These are phyloP conservation scores for Termitomyces heimii DNA, from an alignment of 768 basidiomycete genomes.

Conservation along the genomic window DNA sequence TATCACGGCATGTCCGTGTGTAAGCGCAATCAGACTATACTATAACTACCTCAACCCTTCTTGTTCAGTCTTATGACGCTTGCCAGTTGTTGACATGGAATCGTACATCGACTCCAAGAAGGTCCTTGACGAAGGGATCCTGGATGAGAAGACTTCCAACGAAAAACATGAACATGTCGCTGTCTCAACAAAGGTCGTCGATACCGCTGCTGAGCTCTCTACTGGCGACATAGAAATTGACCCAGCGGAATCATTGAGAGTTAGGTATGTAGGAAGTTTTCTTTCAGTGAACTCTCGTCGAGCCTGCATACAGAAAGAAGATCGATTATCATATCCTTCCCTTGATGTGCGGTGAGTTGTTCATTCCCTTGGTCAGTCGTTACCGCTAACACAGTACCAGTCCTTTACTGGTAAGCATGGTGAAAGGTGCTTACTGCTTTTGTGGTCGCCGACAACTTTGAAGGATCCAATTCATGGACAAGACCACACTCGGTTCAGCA, in stretches of 20 bases:
- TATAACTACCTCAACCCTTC: not conserved
- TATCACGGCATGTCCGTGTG: not conserved
- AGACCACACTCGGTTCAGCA: slow-evolving; percentile 60
- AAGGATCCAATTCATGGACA: slow-evolving; percentile 79
- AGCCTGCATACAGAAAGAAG: slow-evolving; percentile 35
- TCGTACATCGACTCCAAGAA: not conserved
- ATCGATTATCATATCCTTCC: slow-evolving; percentile 66
- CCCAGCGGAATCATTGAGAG: slow-evolving; percentile 41
- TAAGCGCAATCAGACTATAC: not conserved
- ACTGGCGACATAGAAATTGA: slow-evolving; percentile 43
- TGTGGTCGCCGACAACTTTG: not conserved
- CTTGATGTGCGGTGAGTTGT: slow-evolving; percentile 59
- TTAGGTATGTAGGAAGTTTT: slow-evolving; percentile 34
- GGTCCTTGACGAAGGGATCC: slow-evolving; percentile 34
- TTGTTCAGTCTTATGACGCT: not conserved
- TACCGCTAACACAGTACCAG: slow-evolving; percentile 21
- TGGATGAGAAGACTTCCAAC: slow-evolving; percentile 16
- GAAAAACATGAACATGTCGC: slow-evolving; percentile 29
- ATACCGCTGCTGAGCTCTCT: slow-evolving; percentile 56
- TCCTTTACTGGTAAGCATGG: slow-evolving; percentile 46
- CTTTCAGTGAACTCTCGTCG: not conserved
- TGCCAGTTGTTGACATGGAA: not conserved
- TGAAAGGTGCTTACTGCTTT: no score
- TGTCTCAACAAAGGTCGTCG: slow-evolving; percentile 45
- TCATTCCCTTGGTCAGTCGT: not conserved